Evolutionary conservation across 1,284 basidiomycete species (phyloP).

Genomic region (Lignosus rhinocerotis): DNA sequence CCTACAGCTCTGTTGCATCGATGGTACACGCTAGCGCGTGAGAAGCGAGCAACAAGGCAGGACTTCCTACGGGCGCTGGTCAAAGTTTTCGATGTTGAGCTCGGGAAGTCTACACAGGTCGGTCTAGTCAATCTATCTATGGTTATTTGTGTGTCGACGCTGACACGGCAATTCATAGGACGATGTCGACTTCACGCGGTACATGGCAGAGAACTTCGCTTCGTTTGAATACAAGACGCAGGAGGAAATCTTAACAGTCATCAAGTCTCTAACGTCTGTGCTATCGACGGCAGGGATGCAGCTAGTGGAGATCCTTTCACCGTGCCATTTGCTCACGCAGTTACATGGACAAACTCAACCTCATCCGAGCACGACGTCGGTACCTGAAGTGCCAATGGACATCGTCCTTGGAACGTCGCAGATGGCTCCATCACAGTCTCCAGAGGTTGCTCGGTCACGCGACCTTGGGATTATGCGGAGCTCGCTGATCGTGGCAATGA

Average conservation of each 20-base stretch:
- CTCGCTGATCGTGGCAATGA: constrained; percentile 76
- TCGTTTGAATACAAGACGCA: constrained; percentile 92
- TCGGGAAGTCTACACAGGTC: constrained; percentile 49
- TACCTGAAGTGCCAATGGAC: constrained; percentile 11
- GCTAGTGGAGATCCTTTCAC: constrained; percentile 67
- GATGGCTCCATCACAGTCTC: constrained; percentile 1
- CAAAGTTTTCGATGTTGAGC: constrained; percentile 76
- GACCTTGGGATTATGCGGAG: constrained; percentile 53
- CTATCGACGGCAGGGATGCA: constrained; percentile 88
- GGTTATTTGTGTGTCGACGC: background rate
- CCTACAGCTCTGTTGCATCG: constrained; percentile 77
- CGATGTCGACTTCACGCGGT: constrained; percentile 82
- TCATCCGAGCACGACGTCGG: background rate
- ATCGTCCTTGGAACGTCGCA: constrained; percentile 1
- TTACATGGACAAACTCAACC: constrained; percentile 40
- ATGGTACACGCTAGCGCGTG: constrained; percentile 90
- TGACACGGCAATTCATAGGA: constrained; percentile 44
- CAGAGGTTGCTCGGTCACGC: constrained; percentile 26
- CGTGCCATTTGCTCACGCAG: constrained; percentile 66
- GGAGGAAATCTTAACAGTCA: constrained; percentile 88
- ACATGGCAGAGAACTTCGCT: constrained; percentile 93
- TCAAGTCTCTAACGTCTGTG: constrained; percentile 78
- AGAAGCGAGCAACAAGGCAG: constrained; percentile 82
- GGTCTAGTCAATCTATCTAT: constrained; percentile 3
- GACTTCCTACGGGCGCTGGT: constrained; percentile 87